A percentile compares a stretch with the other conserved stretches of the same genome.
phyloP scores from a whole-genome alignment of 106 monocot species.

The Amphibolis antarctica region DNA sequence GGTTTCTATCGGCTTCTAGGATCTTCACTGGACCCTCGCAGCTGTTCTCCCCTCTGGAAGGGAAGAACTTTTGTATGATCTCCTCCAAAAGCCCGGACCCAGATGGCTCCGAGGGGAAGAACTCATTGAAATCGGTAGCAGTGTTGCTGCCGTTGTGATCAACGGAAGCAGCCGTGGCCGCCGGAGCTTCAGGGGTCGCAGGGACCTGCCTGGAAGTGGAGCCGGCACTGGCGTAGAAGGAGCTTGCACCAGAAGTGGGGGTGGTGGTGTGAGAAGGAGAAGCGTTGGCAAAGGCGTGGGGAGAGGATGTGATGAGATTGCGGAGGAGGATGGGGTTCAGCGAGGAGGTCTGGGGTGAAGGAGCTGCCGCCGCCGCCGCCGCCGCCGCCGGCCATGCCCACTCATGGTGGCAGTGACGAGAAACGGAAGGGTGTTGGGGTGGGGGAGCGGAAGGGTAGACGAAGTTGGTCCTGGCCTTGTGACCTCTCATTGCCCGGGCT shows the following conservation, averaged over 20 bases:
- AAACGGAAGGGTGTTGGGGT: neutral
- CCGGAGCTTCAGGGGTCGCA: neutral
- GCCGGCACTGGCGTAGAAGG: neutral
- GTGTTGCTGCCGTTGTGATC: neutral
- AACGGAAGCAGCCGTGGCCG: too few relatives aligned
- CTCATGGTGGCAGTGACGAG: neutral
- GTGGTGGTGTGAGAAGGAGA: slow-evolving; percentile 2
- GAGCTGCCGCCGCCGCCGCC: neutral
- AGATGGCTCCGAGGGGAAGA: slow-evolving; percentile 13
- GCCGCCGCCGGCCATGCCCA: neutral
- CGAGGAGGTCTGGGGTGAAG: too few relatives aligned
- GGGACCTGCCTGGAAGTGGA: neutral
- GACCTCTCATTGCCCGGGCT: slow-evolving; percentile 21
- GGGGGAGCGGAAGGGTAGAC: slow-evolving; percentile 9
- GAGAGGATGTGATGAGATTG: neutral
- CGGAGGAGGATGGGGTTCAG: neutral
- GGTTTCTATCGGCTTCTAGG: neutral
- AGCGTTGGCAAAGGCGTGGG: slow-evolving; percentile 15
- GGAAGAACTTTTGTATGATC: slow-evolving; percentile 19
- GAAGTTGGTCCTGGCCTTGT: slow-evolving; percentile 26
- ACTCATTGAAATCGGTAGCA: neutral
- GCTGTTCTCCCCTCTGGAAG: neutral
- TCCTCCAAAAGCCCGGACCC: slow-evolving; percentile 22
- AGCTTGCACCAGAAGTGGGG: neutral
- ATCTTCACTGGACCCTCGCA: neutral